phyloP scores from a whole-genome alignment of 2,329 filamentous ascomycete genomes.

The Xylaria sp. region DNA sequence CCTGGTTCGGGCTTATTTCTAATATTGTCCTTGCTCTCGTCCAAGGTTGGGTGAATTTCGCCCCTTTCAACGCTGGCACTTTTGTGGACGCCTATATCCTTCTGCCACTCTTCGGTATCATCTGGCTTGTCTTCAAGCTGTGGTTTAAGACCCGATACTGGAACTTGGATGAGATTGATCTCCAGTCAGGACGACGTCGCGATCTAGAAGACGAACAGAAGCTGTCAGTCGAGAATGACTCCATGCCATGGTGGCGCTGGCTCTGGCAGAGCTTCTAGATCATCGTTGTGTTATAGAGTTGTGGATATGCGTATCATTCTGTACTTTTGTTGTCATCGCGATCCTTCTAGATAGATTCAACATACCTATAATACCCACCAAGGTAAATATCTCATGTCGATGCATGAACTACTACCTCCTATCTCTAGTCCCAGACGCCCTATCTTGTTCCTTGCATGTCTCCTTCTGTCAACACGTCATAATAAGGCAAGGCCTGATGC shows the following conservation, averaged over 20 bases:
- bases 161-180: constrained; percentile 48
- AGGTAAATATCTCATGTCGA: background rate
- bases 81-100: constrained; percentile 62
- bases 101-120: constrained; percentile 53
- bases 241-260: constrained; percentile 40
- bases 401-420: background rate
- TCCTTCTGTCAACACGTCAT: no score
- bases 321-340: no score
- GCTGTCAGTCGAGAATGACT: constrained; percentile 26
- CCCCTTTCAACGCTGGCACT: constrained; percentile 51
- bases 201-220: constrained; percentile 47
- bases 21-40: constrained; percentile 56
- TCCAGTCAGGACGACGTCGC: constrained; percentile 49
- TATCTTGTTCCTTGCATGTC: no score
- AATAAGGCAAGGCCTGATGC: no score
- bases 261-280: constrained; percentile 39
- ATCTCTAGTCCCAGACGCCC: no score
- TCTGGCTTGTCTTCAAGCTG: constrained; percentile 52
- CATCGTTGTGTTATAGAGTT: background rate
- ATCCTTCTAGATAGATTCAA: background rate
- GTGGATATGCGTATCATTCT: background rate
- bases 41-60: constrained; percentile 56
- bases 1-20: constrained; percentile 53
- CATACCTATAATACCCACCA: constrained; percentile 4
- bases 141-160: constrained; percentile 49